These are phyloP conservation scores for Myxozyma neglecta DNA, from an alignment of 805 yeast genomes.

Conservation along the genomic window DNA sequence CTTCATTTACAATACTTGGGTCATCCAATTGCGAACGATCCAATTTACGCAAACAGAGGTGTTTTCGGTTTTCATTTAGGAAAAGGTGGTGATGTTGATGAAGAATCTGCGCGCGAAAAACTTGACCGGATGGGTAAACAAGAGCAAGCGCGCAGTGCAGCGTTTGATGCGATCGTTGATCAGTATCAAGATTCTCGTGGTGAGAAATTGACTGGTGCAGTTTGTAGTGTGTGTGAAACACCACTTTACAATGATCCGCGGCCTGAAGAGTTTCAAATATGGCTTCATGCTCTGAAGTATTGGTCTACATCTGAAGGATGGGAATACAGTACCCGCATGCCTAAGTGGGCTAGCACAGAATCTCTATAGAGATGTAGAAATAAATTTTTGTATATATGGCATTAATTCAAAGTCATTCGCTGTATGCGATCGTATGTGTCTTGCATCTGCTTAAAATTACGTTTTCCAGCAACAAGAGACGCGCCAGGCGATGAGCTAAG, in stretches of 20 bases:
- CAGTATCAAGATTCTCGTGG: conserved; percentile 46
- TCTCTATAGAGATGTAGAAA: background rate
- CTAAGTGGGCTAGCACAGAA: conserved; percentile 67
- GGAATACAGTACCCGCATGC: conserved; percentile 73
- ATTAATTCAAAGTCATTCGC: conserved; percentile 15
- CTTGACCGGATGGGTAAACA: conserved; percentile 40
- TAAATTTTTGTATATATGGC: background rate
- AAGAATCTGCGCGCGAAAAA: conserved; percentile 48
- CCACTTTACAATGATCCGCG: conserved; percentile 86
- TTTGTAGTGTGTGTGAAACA: conserved; percentile 66
- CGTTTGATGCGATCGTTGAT: conserved; percentile 22
- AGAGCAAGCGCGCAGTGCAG: conserved; percentile 32
- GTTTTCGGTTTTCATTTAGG: conserved; percentile 85
- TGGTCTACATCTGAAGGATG: conserved; percentile 46
- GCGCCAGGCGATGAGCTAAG: conserved; percentile 12
- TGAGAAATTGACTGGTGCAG: conserved; percentile 59
- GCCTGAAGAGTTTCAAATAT: conserved; percentile 77
- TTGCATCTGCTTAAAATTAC: conserved; percentile 30
- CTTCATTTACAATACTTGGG: conserved; percentile 92
- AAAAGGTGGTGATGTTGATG: conserved; percentile 54
- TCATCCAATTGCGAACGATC: conserved; percentile 88
- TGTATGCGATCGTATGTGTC: conserved; percentile 31
- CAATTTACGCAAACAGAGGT: conserved; percentile 72
- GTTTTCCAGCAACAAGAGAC: conserved; percentile 29
- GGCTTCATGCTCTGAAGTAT: conserved; percentile 85